phyloP scores from a whole-genome alignment of 208 protist species.

The Trichomonas tenax region DNA sequence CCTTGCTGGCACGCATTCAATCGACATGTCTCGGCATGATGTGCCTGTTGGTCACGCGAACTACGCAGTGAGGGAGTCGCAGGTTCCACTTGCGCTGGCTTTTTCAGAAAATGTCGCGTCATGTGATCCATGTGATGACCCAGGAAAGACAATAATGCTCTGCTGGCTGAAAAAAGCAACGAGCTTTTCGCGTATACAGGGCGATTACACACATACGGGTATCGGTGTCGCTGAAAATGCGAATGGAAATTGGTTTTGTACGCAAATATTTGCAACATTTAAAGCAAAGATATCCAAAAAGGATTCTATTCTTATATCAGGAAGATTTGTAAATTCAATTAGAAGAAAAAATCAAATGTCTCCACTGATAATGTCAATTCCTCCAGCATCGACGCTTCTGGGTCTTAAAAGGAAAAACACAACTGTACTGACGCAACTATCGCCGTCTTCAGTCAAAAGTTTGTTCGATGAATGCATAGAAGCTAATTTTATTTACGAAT shows the following conservation, averaged over 20 bases:
- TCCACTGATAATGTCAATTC: background rate
- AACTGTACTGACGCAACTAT: background rate
- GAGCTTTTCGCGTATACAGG: background rate
- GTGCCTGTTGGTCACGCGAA: background rate
- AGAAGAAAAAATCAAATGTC: background rate
- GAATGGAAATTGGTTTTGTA: background rate
- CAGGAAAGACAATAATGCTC: background rate
- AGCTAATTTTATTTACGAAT: background rate
- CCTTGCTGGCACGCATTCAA: background rate
- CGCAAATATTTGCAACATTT: background rate
- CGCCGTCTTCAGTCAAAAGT: background rate
- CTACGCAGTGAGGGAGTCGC: background rate
- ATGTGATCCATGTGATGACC: background rate
- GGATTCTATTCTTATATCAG: background rate
- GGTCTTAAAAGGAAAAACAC: background rate
- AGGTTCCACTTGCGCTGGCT: background rate
- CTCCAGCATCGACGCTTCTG: background rate
- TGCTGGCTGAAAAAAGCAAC: background rate
- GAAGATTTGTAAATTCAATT: background rate
- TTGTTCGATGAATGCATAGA: background rate
- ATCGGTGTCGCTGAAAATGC: background rate
- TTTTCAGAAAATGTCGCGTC: background rate
- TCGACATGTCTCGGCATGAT: background rate
- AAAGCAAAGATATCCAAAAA: background rate
- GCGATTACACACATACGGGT: background rate